Percentiles rank a stretch among this genome's conserved stretches.
Evolutionary conservation across 306 rosid genomes (phyloP).

Genomic region (Glycine soja): DNA sequence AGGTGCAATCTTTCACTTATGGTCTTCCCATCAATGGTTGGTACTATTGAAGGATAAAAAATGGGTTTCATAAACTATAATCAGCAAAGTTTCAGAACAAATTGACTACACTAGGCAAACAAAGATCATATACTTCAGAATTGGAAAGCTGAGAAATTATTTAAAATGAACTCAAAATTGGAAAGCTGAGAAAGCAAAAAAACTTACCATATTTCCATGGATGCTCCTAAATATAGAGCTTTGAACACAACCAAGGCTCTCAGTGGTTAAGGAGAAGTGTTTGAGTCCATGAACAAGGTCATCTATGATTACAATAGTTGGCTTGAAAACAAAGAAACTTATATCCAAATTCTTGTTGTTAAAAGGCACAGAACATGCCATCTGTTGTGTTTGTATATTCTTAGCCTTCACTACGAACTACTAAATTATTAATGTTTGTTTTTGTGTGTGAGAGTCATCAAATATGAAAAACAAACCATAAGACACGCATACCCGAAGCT

Average conservation of each 20-base stretch:
- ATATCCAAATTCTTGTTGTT: conserved; percentile 61
- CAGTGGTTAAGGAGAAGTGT: conserved; percentile 64
- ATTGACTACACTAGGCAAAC: conserved; percentile 1
- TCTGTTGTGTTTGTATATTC: neutral
- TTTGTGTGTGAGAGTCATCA: conserved; percentile 19
- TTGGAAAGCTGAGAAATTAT: neutral
- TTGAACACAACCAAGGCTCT: conserved; percentile 79
- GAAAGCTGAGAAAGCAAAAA: neutral
- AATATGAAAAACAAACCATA: conserved; percentile 42
- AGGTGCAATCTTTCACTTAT: conserved; percentile 19
- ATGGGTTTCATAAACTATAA: conserved; percentile 8
- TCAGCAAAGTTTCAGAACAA: conserved; percentile 33
- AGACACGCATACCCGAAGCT: conserved; percentile 45
- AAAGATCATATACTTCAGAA: neutral
- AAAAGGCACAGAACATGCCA: conserved; percentile 79
- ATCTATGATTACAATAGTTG: conserved; percentile 69
- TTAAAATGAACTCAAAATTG: neutral
- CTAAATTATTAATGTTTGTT: neutral
- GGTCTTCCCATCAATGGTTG: neutral
- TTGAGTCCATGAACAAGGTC: conserved; percentile 69
- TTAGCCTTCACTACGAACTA: neutral
- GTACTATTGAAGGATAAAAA: conserved; percentile 3
- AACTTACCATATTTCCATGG: conserved; percentile 81
- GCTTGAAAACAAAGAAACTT: conserved; percentile 75
- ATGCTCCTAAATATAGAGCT: conserved; percentile 81